Evolutionary conservation across 2,329 filamentous ascomycete genomes (phyloP), one percentile per base, ranked within the genome.

Genomic region (Blastomyces emzantsi): DNA sequence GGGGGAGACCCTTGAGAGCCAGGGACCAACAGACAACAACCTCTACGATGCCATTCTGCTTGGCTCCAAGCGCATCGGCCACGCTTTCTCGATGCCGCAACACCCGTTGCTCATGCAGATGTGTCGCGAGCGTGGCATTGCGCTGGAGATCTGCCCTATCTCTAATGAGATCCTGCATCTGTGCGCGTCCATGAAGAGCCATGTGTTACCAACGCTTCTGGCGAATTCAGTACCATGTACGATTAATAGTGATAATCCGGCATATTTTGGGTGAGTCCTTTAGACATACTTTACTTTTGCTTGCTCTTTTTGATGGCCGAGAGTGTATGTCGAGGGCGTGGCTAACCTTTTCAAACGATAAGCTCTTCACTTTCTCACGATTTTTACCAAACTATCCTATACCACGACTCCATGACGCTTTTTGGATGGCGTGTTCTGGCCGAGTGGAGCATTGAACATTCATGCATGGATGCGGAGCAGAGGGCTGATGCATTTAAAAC

Each of bases 101-200:
- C 94, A 97, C 75, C 94, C 93, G 0, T 81, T 96, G 4, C 83
- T 97, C 15, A 85, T 95, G 67, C 89, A 96, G 70, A 88, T 96
- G 79, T 87, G 96, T 68, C 93, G 92, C 71, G 88, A 96, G 67
- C 91, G 90, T 77, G 87, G 87, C 67, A 95, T 97, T 65, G 81
- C 96, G 7, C 80, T 97, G 64, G 94, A 97, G 75, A 90, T 87
- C 69, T 97, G 92, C 74, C 92, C 92, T 0, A 92, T 96, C 64
- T 92, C 88, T 17, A 96, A 96, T 75, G 92, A 96, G 73, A 87
- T 95, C 1, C 82, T 96, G 11, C 84, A 91, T 0, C 83, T 96
- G 22, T 90, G 89, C 63, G 84, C 86, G 64, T 90, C 86, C 52
- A 87, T 95, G 71, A 84, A 88, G 75, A 83, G 85, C 1, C 91